Base-by-base conservation (phyloP, 345 rosid genomes). In the Camelina hispida region DNA sequence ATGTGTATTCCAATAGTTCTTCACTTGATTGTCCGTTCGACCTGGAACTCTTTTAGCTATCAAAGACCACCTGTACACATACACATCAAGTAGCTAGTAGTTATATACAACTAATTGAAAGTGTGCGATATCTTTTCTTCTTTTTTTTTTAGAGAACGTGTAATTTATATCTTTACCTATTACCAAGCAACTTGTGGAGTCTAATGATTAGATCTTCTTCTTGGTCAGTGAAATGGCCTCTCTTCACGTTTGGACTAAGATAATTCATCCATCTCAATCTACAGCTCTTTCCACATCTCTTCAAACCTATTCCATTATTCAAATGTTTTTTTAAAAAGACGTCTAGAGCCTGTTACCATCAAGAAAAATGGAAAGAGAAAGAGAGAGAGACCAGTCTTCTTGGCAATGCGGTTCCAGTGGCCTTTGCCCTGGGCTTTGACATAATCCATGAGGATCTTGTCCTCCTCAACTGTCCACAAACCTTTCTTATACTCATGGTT, bases 11-110 rank as follows among this genome's bases (percentile, higher is more conserved):
- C 87, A 84, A 76, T 81, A 81, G 62, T 84, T 86, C 75, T 86
- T 86, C 81, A 83, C 88, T 82, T 83, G 88, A 68, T 87, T 85
- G 70, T 87, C 91, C 1, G 87, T 87, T 72, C 88, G 55, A 43
- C 91, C 88, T 0, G 88, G 91, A 20, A 83, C 84, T 6, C 88
- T 56, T 73, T 81, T 84, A 1, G 87, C 91, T 62, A 87, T 87
- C 83, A 87, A 71, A 52, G 91, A 79, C 91, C 91, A 85, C 78
- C 91, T 82, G 55, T 22, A 11, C 30, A 28, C 10, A 25, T 86
- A 32, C 1, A 28, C 35, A 32, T 32, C 85, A 14, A 85, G 83
- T 66, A 28, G 30, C 30, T 28, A 28, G 5, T 28, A 28, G 30
- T 28, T 28, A 28, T 28, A 28, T 28, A 28, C 5, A 28, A 28